Evolutionary conservation across 1,284 basidiomycete genomes (phyloP), one percentile per base, ranked within the genome.

Genomic region (Leccinum fallax): DNA sequence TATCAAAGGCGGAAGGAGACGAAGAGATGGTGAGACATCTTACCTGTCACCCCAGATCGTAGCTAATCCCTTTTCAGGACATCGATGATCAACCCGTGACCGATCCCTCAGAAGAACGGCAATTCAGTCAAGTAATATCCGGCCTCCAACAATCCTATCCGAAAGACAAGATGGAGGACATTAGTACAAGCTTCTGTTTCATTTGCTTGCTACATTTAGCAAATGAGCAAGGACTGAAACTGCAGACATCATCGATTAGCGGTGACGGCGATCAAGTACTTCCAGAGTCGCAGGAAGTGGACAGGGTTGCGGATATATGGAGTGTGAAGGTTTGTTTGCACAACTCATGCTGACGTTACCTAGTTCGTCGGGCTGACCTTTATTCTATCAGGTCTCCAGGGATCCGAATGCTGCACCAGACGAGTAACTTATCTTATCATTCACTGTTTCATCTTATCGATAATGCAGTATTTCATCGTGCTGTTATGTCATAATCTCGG

Each of bases 111-210:
- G 89, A 92, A 60, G 83, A 85, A n/a, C 85, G 92, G 43, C 84
- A 87, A 56, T 97, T 99, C 76, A 86, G 89, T 58, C 84, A 85
- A 55, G 95, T 99, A 64, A 92, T 99, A 65, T 83, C 87, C 1
- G 89, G 88, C 16, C 81, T 99, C 40, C 88, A 92, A 66, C 83
- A 80, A 57, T 85, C 89, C 8, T 99, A 99, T 76, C 93, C 97
- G 0, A 82, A 82, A 63, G 95, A 98, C 52, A 97, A 96, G 81
- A 92, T 99, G 90, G 89, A 92, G 53, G 97, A 99, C 69, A 98
- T 99, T 76, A 97, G 95, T 74, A 99, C 97, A 9, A 97, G 94
- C 65, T 99, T 98, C 86, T 99, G 97, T 77, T 99, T 99, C 81
- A 99, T 99, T 75, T 99, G 97, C 73, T 79, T 99, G 38, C 79